A percentile compares a stretch with the other conserved stretches of the same genome.
Evolutionary conservation across 352 stramenopile species (phyloP).

Genomic region (Plasmopara halstedii): DNA sequence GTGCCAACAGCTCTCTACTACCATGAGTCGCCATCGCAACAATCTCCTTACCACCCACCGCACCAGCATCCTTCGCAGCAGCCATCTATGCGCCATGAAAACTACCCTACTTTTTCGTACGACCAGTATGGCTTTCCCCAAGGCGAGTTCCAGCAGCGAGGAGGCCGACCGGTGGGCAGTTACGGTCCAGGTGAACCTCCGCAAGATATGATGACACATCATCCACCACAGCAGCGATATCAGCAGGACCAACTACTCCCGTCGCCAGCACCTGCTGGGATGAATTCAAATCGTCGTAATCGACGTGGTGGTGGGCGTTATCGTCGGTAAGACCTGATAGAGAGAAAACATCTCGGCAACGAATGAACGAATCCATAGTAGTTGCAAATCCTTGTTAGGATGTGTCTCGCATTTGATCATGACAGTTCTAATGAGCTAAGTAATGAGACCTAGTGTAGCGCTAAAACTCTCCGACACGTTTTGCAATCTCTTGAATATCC

Average conservation of each 20-base stretch:
- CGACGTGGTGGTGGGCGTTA: conserved; percentile 28
- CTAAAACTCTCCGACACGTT: conserved; percentile 43
- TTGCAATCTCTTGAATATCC: conserved; percentile 53
- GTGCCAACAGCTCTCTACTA: conserved; percentile 23
- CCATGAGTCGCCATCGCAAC: conserved; percentile 21
- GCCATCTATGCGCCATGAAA: conserved; percentile 14
- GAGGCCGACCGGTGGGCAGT: conserved; percentile 13
- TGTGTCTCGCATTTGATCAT: background rate
- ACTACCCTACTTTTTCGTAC: conserved; percentile 23
- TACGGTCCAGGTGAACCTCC: conserved; percentile 15
- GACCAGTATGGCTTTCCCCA: conserved; percentile 23
- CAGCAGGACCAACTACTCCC: conserved; percentile 26
- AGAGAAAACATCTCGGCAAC: background rate
- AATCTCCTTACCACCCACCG: conserved; percentile 13
- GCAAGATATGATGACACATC: background rate
- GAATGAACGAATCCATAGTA: background rate
- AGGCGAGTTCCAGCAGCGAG: conserved; percentile 27
- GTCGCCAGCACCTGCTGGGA: conserved; percentile 12
- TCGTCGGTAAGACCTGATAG: conserved; percentile 12
- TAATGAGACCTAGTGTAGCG: no score
- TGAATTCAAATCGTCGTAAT: conserved; percentile 23
- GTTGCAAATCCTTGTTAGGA: background rate
- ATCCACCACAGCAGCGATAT: conserved; percentile 17
- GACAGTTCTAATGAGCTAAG: no score
- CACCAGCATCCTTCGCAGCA: conserved; percentile 16